phyloP scores from a whole-genome alignment of 441 rosid species.

The Euphorbia schlechtendalii region DNA sequence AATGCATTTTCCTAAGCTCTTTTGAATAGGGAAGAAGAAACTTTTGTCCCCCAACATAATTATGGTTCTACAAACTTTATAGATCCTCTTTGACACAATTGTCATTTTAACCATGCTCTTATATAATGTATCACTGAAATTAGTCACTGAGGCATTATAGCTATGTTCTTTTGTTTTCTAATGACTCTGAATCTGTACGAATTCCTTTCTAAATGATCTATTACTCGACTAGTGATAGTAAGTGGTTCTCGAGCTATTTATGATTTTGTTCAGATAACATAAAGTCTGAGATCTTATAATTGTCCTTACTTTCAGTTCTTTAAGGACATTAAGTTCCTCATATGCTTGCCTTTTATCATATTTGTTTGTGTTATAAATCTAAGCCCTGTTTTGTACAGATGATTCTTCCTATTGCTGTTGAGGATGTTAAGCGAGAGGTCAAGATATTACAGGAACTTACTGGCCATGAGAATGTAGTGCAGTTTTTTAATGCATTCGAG shows the following conservation, averaged over 20 bases:
- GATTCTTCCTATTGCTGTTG: slow-evolving; percentile 89
- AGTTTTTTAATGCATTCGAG: slow-evolving; percentile 77
- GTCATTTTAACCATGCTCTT: too few species aligned
- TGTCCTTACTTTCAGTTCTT: background rate
- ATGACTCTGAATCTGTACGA: background rate
- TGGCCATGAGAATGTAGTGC: slow-evolving; percentile 93
- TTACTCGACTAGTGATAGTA: background rate
- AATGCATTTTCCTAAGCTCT: background rate
- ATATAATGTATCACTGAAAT: too few species aligned
- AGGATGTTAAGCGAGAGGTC: slow-evolving; percentile 90
- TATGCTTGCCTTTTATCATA: background rate
- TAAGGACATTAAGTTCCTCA: too few species aligned
- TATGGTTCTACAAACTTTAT: too few species aligned
- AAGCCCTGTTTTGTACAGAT: slow-evolving; percentile 45
- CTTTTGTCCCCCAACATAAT: background rate
- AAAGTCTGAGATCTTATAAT: slow-evolving; percentile 1
- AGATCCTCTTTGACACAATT: too few species aligned
- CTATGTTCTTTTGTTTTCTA: background rate
- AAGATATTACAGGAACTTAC: slow-evolving; percentile 68
- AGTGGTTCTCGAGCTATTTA: background rate
- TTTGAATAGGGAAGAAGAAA: background rate
- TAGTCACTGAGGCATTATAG: too few species aligned
- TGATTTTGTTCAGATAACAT: background rate
- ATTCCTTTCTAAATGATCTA: background rate
- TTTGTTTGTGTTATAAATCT: slow-evolving; percentile 17